phyloP scores from a whole-genome alignment of 371 early-diverging fungal genomes.

The Actinomucor elegans region DNA sequence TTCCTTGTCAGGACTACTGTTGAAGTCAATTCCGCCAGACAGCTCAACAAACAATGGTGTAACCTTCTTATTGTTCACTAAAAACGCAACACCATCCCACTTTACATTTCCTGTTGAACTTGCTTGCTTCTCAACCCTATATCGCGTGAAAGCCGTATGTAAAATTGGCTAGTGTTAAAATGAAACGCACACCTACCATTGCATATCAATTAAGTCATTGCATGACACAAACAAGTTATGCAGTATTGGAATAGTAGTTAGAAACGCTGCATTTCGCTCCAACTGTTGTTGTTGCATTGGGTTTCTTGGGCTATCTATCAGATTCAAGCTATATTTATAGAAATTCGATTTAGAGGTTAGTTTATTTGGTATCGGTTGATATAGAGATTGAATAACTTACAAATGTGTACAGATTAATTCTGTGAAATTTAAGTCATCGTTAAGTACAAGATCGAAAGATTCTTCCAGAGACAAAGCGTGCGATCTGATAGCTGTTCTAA shows the following conservation, averaged over 20 bases:
- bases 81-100: constrained; percentile 18
- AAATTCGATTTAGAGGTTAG: constrained; percentile 8
- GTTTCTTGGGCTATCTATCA: constrained; percentile 12
- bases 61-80: constrained; percentile 9
- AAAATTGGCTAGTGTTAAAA: not conserved
- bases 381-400: constrained; percentile 7
- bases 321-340: constrained; percentile 5
- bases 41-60: constrained; percentile 18
- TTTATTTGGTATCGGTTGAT: not conserved
- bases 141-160: constrained; percentile 5
- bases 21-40: constrained; percentile 10
- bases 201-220: constrained; percentile 11
- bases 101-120: constrained; percentile 10
- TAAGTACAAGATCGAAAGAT: constrained; percentile 7
- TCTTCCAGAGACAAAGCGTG: constrained; percentile 1
- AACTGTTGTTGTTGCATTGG: constrained; percentile 9
- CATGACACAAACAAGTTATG: constrained; percentile 11
- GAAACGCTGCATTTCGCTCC: constrained; percentile 10
- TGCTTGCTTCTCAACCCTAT: constrained; percentile 16
- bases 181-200: constrained; percentile 9
- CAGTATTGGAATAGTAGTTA: constrained; percentile 5
- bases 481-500: constrained; percentile 3
- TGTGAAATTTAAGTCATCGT: constrained; percentile 7
- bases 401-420: constrained; percentile 8
- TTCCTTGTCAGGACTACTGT: constrained; percentile 9